Evolutionary conservation across 1,284 basidiomycete genomes (phyloP), one percentile per base, ranked within the genome.

Genomic region (Ganoderma resinaceum): DNA sequence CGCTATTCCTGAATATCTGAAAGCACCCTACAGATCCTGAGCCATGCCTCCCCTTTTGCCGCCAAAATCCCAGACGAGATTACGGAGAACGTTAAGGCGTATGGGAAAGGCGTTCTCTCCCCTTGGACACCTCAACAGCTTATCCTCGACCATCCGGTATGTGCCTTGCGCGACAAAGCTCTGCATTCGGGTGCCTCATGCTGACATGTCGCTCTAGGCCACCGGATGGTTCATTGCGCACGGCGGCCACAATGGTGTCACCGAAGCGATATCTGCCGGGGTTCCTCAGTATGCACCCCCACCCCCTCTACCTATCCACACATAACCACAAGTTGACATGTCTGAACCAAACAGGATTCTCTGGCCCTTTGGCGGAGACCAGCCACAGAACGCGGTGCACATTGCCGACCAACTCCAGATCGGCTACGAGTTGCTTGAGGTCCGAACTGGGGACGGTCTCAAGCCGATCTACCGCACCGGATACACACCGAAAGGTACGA

Each of bases 341-440:
- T 46, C 9, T 46, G 23, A 26, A 57, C 14, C n/a, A 2, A 40
- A 26, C 61, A 62, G 63, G 37, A 73, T 73, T 20, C 8, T 69
- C 16, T 77, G 76, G 76, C 77, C 76, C 2, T 73, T 76, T 62
- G 65, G 55, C 12, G 74, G 69, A 1, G 77, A 78, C 67, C 77
- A 78, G 57, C 75, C 76, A 9, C 9, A 52, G 12, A 76, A 76
- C 66, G 74, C 76, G 29, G 64, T 76, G 1, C 68, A 74, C 60
- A 62, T 76, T 11, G 63, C 71, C 3, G 67, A 74, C 9, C 70
- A 60, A 33, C 73, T 71, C 59, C 58, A 74, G 23, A 69, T 78
- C 8, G 77, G 73, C 2, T 78, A 77, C 63, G 75, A 78, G 70
- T 66, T 78, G 29, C 53, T 77, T 23, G 74, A 77, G 61, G 77